Evolutionary conservation across 139 green algal genomes (phyloP), one percentile per base, ranked within the genome.

Genomic region (Protoeuglena noctilucae): DNA sequence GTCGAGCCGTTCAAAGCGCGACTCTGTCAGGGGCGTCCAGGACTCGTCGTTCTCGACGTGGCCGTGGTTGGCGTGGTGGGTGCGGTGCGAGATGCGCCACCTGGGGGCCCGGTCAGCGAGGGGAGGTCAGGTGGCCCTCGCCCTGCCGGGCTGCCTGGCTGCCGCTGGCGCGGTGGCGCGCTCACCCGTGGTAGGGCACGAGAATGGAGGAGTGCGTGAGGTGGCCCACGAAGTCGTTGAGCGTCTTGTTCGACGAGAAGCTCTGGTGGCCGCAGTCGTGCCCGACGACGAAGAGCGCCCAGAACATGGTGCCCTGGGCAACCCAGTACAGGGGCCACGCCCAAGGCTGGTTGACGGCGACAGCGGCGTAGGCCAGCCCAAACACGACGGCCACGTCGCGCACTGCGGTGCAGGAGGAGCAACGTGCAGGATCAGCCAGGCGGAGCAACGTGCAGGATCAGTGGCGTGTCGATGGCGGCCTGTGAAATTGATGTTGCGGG

Each of bases 231-330:
- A 95, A 64, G 64, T 96, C 78, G 60, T 96, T 96, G 40, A 96
- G 57, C 3, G 51, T 40, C 63, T 88, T 87, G 78, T 84, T 94
- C 75, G 77, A 84, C 60, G 63, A 81, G 74, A 95, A 96, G 58
- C 70, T 85, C 66, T 86, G 74, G 72, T 96, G 87, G 23, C 87
- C 87, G 68, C 87, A 95, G 76, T 96, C 87, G 58, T 96, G 87
- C 34, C 87, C 87, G 4, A 95, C 78, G 2, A 95, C 87, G 47
- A 96, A 96, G 3, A 96, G 80, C 2, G 87, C 87, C 87, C 87
- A 96, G 74, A 96, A 96, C 87, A 96, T 96, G 69, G 87, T 95
- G 34, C 87, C 87, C 68, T 95, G 86, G 2, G 85, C 85, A 24
- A 94, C 25, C 85, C 85, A 96, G 77, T 96, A 96, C 3, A 89